These are phyloP conservation scores for Ceratobasidium sp. DNA, from an alignment of 1,284 basidiomycete genomes.

Conservation along the genomic window DNA sequence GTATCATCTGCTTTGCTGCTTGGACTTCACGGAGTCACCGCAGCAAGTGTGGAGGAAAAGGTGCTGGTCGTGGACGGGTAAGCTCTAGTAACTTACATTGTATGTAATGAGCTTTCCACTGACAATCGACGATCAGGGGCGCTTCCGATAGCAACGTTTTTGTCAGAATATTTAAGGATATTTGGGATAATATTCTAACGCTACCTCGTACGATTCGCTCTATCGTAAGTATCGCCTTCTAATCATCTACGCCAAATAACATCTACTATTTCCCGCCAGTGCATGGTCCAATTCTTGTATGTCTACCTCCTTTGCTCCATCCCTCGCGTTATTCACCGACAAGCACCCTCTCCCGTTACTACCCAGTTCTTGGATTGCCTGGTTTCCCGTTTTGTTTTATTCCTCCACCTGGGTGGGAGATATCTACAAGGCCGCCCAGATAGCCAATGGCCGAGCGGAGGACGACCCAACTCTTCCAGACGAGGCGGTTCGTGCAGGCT, in stretches of 20 bases:
- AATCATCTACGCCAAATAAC: constrained; percentile 33
- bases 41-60: constrained; percentile 69
- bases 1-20: constrained; percentile 55
- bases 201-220: constrained; percentile 78
- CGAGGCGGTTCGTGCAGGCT: constrained; percentile 57
- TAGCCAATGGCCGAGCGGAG: constrained; percentile 46
- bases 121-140: constrained; percentile 4
- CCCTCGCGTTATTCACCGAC: not conserved
- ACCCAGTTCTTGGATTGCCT: constrained; percentile 75
- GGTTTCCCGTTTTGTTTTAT: constrained; percentile 92
- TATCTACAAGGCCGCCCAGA: constrained; percentile 64
- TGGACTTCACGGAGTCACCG: constrained; percentile 49
- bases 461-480: constrained; percentile 49
- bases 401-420: constrained; percentile 86
- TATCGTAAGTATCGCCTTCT: constrained; percentile 65
- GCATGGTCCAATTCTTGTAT: constrained; percentile 86
- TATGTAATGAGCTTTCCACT: not conserved
- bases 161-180: constrained; percentile 59
- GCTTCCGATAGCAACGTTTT: constrained; percentile 15
- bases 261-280: constrained; percentile 53
- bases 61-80: constrained; percentile 58
- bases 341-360: constrained; percentile 27
- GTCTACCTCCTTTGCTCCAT: constrained; percentile 46
- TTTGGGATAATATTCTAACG: constrained; percentile 71
- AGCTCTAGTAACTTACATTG: constrained; percentile 48